phyloP scores from a whole-genome alignment of 192 early-diverging fungal species.

The Neocallimastix lanati region DNA sequence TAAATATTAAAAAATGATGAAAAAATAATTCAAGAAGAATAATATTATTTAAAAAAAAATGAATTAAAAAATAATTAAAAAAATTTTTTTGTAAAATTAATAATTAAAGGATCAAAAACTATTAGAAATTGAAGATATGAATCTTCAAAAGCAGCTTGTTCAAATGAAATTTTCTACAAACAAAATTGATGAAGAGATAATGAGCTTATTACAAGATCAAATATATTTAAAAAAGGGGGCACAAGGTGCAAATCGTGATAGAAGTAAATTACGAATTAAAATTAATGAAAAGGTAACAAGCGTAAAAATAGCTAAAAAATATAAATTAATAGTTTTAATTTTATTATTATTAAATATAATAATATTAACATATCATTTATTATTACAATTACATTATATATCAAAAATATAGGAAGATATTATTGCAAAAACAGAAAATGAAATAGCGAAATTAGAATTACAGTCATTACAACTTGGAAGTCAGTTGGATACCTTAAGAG shows the following conservation, averaged over 20 bases:
- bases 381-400: too few species aligned
- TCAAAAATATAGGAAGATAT: conserved; percentile 13
- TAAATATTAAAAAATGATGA: background rate
- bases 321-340: too few species aligned
- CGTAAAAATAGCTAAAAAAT: too few species aligned
- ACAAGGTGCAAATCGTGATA: conserved; percentile 17
- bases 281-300: conserved; percentile 24
- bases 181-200: conserved; percentile 27
- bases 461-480: conserved; percentile 17
- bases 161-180: conserved; percentile 7
- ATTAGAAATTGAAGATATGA: conserved; percentile 22
- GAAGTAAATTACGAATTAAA: conserved; percentile 13
- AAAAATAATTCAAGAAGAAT: too few species aligned
- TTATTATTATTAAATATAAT: too few species aligned
- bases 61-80: too few species aligned
- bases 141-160: conserved; percentile 18
- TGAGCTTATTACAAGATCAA: conserved; percentile 31
- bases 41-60: too few species aligned
- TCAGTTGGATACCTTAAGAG: conserved; percentile 13
- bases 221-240: conserved; percentile 28
- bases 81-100: too few species aligned
- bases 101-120: conserved; percentile 19
- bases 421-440: conserved; percentile 30
- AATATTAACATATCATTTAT: too few species aligned
- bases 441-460: conserved; percentile 20